Base-by-base conservation (phyloP, 352 stramenopile genomes). In the Phytophthora idaei region DNA sequence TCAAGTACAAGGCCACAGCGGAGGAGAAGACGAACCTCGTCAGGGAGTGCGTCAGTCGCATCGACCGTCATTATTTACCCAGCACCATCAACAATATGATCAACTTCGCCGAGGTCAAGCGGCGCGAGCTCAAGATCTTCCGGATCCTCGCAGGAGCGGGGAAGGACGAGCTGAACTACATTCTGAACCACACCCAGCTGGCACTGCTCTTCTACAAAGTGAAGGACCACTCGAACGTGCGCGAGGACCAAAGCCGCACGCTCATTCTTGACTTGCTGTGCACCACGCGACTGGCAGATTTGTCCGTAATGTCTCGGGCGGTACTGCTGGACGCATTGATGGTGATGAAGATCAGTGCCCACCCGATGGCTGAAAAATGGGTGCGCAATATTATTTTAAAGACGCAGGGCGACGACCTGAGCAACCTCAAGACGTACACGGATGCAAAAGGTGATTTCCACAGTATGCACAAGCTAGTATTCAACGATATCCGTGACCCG, bases 201-300 rank as follows among this genome's bases (percentile, higher is more conserved):
- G 95, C 93, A 15, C 86, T 99, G 53, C 81, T 99, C 1, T 98
- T 99, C 68, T 99, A 99, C 83, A 99, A 99, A 81, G 95, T 99
- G 51, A 99, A 99, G 71, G 92, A 97, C 66, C 81, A 92, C 66
- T 88, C 81, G 7, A 89, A 81, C 62, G 34, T 83, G 44, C 80
- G 86, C 7, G 77, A 86, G 15, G 85, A 95, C 57, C 78, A 92
- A 45, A 95, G 89, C 61, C 90, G 97, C 31, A 99, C 97, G 31
- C 83, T 98, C 29, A 83, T 99, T 2, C 89, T 99, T 53, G 89
- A 99, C 71, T 71, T 99, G 41, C 77, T 99, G 1, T 98, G 95
- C 42, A 89, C 96, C 0, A 97, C 96, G 47, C 85, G 97, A 4
- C 76, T 99, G 11, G 85, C 90, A 1, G 93, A 98, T 46, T 77